Percentiles rank a stretch among this genome's conserved stretches.
Evolutionary conservation across 306 rosid species (phyloP).

Genomic region (Carpinus fangiana): DNA sequence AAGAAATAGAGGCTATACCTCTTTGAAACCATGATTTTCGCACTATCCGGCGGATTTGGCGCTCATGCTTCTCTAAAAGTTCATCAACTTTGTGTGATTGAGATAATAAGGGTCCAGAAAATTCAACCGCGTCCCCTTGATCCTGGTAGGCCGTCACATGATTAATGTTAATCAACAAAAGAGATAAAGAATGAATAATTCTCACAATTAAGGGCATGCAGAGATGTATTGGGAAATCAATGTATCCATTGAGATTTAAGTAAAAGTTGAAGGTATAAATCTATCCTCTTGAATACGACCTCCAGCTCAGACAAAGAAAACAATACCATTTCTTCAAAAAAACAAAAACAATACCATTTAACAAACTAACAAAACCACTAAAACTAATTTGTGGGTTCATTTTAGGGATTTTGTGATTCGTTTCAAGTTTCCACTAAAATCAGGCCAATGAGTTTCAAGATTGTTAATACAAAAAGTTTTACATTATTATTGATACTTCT

Average conservation of each 20-base stretch:
- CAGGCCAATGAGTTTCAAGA: neutral
- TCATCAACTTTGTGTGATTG: constrained; percentile 88
- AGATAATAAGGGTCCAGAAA: constrained; percentile 89
- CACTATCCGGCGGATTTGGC: constrained; percentile 70
- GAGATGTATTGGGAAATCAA: neutral
- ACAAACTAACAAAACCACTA: neutral
- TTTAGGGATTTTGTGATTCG: neutral
- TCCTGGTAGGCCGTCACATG: constrained; percentile 65
- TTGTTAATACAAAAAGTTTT: neutral
- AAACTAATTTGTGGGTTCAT: constrained; percentile 6
- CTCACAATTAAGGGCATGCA: neutral
- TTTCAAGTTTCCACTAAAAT: constrained; percentile 11
- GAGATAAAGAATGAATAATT: neutral
- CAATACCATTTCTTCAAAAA: no score
- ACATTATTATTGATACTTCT: constrained; percentile 1
- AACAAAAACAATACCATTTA: no score
- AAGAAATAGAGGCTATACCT: constrained; percentile 48
- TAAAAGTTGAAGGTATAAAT: neutral
- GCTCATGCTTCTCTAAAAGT: constrained; percentile 87
- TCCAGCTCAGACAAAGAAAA: neutral
- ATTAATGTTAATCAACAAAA: constrained; percentile 15
- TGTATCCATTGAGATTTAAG: neutral
- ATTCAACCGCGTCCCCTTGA: constrained; percentile 82
- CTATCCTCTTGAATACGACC: constrained; percentile 13
- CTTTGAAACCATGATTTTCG: constrained; percentile 89